These are phyloP conservation scores for Stramenopiles sp. DNA, from an alignment of 352 stramenopile genomes.

Conservation along the genomic window DNA sequence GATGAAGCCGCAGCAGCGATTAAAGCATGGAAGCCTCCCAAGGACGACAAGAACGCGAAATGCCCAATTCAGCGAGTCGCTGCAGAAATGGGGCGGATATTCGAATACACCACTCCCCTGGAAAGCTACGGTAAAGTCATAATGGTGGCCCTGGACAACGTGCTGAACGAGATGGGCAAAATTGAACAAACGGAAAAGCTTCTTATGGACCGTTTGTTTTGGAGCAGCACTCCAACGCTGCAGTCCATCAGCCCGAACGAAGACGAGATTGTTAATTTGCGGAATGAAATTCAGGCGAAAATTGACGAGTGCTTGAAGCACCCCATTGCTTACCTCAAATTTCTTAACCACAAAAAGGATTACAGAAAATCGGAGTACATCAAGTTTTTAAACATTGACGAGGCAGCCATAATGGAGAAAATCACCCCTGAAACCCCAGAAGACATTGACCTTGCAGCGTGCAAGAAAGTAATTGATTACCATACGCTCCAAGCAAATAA, in stretches of 20 bases:
- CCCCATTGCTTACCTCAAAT: slow-evolving; percentile 45
- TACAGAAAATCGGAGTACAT: slow-evolving; percentile 51
- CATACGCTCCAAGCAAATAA: too few relatives aligned
- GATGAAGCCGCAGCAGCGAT: slow-evolving; percentile 30
- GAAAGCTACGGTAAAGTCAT: slow-evolving; percentile 44
- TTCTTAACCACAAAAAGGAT: too few relatives aligned
- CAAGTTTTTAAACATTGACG: slow-evolving; percentile 62
- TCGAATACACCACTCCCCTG: slow-evolving; percentile 48
- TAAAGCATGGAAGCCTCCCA: slow-evolving; percentile 31
- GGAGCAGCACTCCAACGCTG: slow-evolving; percentile 67
- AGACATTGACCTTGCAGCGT: slow-evolving; percentile 15
- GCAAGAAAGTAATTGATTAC: too few relatives aligned
- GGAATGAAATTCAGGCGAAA: slow-evolving; percentile 33
- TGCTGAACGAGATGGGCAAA: slow-evolving; percentile 47
- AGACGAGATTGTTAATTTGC: slow-evolving; percentile 45
- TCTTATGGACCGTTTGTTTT: slow-evolving; percentile 84
- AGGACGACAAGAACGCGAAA: slow-evolving; percentile 14
- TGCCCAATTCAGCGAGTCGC: slow-evolving; percentile 19
- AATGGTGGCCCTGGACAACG: slow-evolving; percentile 48
- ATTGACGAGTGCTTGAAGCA: slow-evolving; percentile 39
- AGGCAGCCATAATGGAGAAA: slow-evolving; percentile 35
- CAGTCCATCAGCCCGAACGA: slow-evolving; percentile 52
- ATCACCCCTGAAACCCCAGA: neutral
- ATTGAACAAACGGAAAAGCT: slow-evolving; percentile 66
- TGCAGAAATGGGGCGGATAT: slow-evolving; percentile 37